Base-by-base conservation (phyloP, 768 basidiomycete species). In the Russula abietina region DNA sequence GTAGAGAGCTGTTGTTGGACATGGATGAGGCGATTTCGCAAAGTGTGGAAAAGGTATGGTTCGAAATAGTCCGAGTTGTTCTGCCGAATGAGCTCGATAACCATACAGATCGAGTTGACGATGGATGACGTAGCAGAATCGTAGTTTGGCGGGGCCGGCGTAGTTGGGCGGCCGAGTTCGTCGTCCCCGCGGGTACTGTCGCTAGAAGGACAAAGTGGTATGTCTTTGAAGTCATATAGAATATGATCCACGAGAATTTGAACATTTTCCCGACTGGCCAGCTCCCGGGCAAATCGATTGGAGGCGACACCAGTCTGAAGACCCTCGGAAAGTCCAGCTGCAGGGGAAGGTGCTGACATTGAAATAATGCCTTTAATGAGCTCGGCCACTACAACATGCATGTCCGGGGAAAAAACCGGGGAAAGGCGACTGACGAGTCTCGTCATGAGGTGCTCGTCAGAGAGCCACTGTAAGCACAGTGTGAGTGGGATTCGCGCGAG, bases 1-100 rank as follows among this genome's bases (percentile, higher is more conserved):
- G 75, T 71, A 11, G 70, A 72, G 38, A 83, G 72, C 54, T 88
- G 83, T 68, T 93, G 91, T 70, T 93, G 93, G 6, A 93, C 82
- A 55, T 86, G 85, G 66, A 98, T 94, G 39, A 98, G 81, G 51
- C 93, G 84, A 71, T 94, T 94, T 54, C 95, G 86, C 48, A 97
- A 76, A 1, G 91, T 93, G 70, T 97, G 95, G 75, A 97, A 98
- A 14, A 98, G 81, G 73, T 94, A 96, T 5, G 95, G 96, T 75
- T 99, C 97, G 71, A 97, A 95, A 71, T 94, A 98, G 73, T 99
- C 96, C 43, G 95, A 96, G 73, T 98, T 98, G 74, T 98, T 98
- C 73, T 98, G 94, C 57, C 95, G 84, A 67, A 98, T 97, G 45
- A 97, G 81, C 72, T 98, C 96, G 67, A 95, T 89, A 64, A 98